Evolutionary conservation across 2,329 filamentous ascomycete genomes (phyloP).

Genomic region (Claviceps purpurea): DNA sequence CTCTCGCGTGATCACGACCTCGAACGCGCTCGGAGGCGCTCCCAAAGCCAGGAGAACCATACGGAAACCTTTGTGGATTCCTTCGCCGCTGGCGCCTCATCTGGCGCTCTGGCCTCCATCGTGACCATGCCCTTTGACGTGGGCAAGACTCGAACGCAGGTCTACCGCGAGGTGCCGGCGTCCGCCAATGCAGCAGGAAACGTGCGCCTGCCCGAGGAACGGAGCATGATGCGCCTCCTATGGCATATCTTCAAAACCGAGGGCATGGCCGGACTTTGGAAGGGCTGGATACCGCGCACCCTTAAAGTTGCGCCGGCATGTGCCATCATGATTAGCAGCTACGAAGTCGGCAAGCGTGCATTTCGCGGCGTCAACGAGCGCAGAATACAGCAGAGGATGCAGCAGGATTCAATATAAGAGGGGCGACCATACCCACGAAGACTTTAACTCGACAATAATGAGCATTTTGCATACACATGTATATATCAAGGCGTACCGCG

Average conservation of each 20-base stretch:
- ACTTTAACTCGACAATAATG: too few relatives aligned
- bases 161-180: conserved; percentile 45
- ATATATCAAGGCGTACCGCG: background rate
- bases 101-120: conserved; percentile 74
- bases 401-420: background rate
- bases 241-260: conserved; percentile 84
- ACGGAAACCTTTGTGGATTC: conserved; percentile 73
- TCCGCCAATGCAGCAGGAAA: conserved; percentile 18
- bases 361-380: conserved; percentile 61
- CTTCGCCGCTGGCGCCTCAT: conserved; percentile 72
- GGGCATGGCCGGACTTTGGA: conserved; percentile 70
- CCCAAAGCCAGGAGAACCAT: conserved; percentile 56
- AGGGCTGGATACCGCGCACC: conserved; percentile 80
- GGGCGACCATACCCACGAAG: background rate
- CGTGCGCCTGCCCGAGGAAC: conserved; percentile 51
- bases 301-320: conserved; percentile 92
- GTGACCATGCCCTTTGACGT: conserved; percentile 94
- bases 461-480: background rate
- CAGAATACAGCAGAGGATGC: conserved; percentile 5
- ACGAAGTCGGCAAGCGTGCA: conserved; percentile 87
- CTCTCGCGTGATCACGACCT: conserved; percentile 23
- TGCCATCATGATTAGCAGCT: conserved; percentile 98
- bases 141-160: conserved; percentile 88
- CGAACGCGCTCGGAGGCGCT: conserved; percentile 34
- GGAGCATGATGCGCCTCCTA: conserved; percentile 70